Evolutionary conservation across 1,284 basidiomycete species (phyloP).

Genomic region (Coriolopsis trogii): DNA sequence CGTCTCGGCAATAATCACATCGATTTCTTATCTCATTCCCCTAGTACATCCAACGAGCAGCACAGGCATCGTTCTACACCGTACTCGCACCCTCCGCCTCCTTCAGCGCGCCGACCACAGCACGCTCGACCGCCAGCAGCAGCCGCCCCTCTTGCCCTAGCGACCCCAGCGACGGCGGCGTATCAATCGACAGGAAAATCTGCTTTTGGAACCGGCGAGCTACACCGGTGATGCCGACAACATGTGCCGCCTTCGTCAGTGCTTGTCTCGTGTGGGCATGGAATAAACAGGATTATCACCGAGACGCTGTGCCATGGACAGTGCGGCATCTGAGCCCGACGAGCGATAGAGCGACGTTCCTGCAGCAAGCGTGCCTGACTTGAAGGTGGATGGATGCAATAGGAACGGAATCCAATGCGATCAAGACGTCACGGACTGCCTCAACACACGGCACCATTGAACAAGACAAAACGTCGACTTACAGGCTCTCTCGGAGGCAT

Average conservation of each 20-base stretch:
- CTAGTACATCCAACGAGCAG: neutral
- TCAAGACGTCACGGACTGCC: slow-evolving; percentile 1
- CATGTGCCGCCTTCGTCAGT: slow-evolving; percentile 21
- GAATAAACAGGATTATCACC: slow-evolving; percentile 50
- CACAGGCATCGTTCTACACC: slow-evolving; percentile 9
- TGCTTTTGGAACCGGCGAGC: slow-evolving; percentile 65
- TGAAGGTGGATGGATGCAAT: slow-evolving; percentile 18
- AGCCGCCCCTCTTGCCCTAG: slow-evolving; percentile 50
- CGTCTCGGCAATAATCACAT: slow-evolving; percentile 6
- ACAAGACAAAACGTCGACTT: slow-evolving; percentile 8
- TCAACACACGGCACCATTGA: neutral
- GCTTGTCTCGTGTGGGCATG: slow-evolving; percentile 9
- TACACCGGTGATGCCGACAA: slow-evolving; percentile 32
- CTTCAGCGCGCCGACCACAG: slow-evolving; percentile 51
- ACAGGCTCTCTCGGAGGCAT: slow-evolving; percentile 65
- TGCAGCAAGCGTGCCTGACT: slow-evolving; percentile 47
- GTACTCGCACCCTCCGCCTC: slow-evolving; percentile 28
- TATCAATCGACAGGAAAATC: slow-evolving; percentile 72
- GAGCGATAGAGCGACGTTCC: slow-evolving; percentile 72
- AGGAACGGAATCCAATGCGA: slow-evolving; percentile 15
- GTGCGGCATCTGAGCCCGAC: slow-evolving; percentile 63
- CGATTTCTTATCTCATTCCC: slow-evolving; percentile 17
- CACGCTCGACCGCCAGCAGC: slow-evolving; percentile 59
- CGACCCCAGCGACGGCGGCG: slow-evolving; percentile 47
- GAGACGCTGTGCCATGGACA: slow-evolving; percentile 77